Evolutionary conservation across 139 green algal species (phyloP), one percentile per base, ranked within the genome.

Genomic region (Chlorella sp.): DNA sequence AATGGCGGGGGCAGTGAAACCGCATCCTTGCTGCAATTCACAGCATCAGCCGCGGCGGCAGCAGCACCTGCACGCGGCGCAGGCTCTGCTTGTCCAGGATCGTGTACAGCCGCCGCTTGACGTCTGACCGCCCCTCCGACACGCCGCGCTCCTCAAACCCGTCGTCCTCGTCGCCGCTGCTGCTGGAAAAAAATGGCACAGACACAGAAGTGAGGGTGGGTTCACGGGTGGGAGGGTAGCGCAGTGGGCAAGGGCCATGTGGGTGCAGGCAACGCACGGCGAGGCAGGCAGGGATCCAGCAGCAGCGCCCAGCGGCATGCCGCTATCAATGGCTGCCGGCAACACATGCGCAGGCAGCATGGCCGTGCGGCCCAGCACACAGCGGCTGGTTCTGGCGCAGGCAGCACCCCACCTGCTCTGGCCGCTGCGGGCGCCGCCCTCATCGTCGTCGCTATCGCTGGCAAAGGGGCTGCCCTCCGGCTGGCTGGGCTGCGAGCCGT

Each of bases 81-180:
- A 86, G 56, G 58, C 44, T 73, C 20, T 38, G 34, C 70, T 56
- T 72, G 56, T 86, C 81, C 24, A 86, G 80, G 1, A 86, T 43
- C 20, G 81, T 81, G 56, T 81, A 86, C 19, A 75, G 68, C 40
- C 72, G 79, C 40, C 44, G 65, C 64, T 67, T 67, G 38, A 41
- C 30, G 26, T 83, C 40, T 9, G 60, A n/a, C 13, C 40, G 40
- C 36, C 34, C 41, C 14, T 73, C 77, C 3, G 77, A 46, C 9
- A 32, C 19, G 28, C 11, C 32, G 28, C 44, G 64, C 8, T 76
- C 79, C 4, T 54, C 36, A 65, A 51, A 76, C 0, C 43, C 68
- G 48, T 76, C 79, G 32, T 79, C 36, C 3, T 22, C 44, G n/a
- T 16, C 67, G 70, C 41, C 48, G 62, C 41, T 75, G 43, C 2